Conservation (phyloP, 495 filamentous ascomycete genomes). For the Lindgomyces ingoldianus region DNA sequence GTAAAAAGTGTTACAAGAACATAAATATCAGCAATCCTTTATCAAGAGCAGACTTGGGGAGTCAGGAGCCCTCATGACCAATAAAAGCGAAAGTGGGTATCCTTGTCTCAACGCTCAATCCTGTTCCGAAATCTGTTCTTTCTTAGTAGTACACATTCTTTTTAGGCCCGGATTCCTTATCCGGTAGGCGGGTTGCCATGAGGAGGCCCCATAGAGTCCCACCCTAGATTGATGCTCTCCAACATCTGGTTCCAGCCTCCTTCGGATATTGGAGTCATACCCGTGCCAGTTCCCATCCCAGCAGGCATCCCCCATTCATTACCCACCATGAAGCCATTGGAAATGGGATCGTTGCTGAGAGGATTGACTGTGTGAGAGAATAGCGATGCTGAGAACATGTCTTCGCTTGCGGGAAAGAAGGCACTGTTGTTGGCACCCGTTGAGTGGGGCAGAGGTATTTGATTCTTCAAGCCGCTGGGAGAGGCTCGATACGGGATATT, state of each 20-base stretch:
- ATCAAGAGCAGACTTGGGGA: neutral
- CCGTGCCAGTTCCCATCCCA: slow-evolving; percentile 8
- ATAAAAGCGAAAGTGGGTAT: slow-evolving; percentile 30
- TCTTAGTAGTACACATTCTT: neutral
- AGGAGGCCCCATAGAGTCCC: slow-evolving; percentile 25
- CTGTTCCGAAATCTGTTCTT: neutral
- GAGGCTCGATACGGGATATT: slow-evolving; percentile 13
- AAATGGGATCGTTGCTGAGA: slow-evolving; percentile 4
- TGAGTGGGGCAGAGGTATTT: slow-evolving; percentile 22
- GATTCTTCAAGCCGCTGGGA: slow-evolving; percentile 13
- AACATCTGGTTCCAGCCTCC: slow-evolving; percentile 33
- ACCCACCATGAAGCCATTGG: slow-evolving; percentile 25
- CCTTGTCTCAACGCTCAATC: neutral
- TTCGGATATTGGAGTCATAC: slow-evolving; percentile 37
- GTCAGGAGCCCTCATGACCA: neutral
- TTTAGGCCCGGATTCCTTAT: neutral
- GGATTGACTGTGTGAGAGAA: neutral
- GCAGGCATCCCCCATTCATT: slow-evolving; percentile 30
- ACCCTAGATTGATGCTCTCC: slow-evolving; percentile 34
- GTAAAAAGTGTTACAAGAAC: neutral
- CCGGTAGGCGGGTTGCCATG: slow-evolving; percentile 5
- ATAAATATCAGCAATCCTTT: too few species aligned
- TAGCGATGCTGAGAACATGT: slow-evolving; percentile 10
- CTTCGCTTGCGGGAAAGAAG: slow-evolving; percentile 23
- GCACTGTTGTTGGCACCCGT: slow-evolving; percentile 3